Percentiles rank a stretch among this genome's conserved stretches.
Conservation (phyloP, 371 early-diverging fungal species). For the Lichtheimia ornata region DNA sequence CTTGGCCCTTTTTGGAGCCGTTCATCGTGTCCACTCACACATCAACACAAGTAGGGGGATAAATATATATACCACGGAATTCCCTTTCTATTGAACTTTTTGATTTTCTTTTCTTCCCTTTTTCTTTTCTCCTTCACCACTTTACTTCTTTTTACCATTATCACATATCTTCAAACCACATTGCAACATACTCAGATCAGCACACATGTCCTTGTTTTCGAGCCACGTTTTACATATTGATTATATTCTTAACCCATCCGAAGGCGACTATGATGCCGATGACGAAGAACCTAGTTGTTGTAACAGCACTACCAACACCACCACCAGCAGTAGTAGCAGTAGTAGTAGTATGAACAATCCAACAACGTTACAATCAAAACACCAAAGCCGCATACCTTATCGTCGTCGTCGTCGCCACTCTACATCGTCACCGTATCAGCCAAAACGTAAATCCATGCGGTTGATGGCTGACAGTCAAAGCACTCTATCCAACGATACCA, state of each 20-base stretch:
- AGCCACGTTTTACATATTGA: neutral
- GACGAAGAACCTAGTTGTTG: neutral
- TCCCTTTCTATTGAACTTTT: too few species aligned
- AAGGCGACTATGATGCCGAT: constrained; percentile 1
- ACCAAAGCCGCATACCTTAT: too few species aligned
- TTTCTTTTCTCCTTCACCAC: neutral
- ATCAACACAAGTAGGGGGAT: constrained; percentile 1
- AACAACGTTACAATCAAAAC: too few species aligned
- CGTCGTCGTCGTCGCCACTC: too few species aligned
- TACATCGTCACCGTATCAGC: too few species aligned
- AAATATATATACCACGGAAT: too few species aligned
- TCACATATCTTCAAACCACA: neutral
- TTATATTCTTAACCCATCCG: neutral
- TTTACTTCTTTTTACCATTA: neutral
- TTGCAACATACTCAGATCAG: neutral
- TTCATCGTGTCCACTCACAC: constrained; percentile 2
- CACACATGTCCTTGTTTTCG: neutral
- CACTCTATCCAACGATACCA: too few species aligned
- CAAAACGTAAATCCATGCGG: too few species aligned
- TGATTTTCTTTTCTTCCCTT: too few species aligned
- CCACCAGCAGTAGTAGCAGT: too few species aligned
- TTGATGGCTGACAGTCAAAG: too few species aligned
- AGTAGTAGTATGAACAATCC: too few species aligned
- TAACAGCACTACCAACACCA: neutral
- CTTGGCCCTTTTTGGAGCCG: constrained; percentile 2